These are phyloP conservation scores for Metschnikowia picachoensis DNA, from an alignment of 805 yeast species.

Conservation along the genomic window DNA sequence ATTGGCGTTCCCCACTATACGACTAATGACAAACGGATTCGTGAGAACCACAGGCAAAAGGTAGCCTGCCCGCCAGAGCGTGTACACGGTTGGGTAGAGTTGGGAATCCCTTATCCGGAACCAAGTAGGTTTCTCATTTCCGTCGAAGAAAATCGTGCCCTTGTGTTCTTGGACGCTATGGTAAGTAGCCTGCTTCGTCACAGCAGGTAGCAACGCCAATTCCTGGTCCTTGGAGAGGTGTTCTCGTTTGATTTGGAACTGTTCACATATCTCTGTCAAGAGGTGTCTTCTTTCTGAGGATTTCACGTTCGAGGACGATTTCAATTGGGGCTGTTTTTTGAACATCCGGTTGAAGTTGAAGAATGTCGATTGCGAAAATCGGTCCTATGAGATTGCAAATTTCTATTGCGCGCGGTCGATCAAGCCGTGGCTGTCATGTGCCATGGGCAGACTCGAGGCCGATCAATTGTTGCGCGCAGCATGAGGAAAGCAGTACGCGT, in stretches of 20 bases:
- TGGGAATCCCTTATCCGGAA: slow-evolving; percentile 55
- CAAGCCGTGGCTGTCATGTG: too few species aligned
- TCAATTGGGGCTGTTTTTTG: slow-evolving; percentile 41
- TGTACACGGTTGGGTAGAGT: slow-evolving; percentile 66
- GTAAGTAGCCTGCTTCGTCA: slow-evolving; percentile 61
- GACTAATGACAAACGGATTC: slow-evolving; percentile 67
- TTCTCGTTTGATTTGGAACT: slow-evolving; percentile 37
- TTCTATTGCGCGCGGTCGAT: not conserved
- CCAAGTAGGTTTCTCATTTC: slow-evolving; percentile 67
- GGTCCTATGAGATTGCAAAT: not conserved
- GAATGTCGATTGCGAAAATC: slow-evolving; percentile 2
- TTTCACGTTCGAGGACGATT: slow-evolving; percentile 75
- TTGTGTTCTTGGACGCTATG: slow-evolving; percentile 46
- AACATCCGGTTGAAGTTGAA: slow-evolving; percentile 17
- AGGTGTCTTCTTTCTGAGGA: slow-evolving; percentile 71
- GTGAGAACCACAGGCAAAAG: slow-evolving; percentile 68
- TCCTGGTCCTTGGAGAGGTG: slow-evolving; percentile 41
- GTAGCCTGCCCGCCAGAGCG: slow-evolving; percentile 66
- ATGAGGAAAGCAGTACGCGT: too few species aligned
- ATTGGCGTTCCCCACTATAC: slow-evolving; percentile 75
- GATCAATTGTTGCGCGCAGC: too few species aligned
- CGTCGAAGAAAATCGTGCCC: slow-evolving; percentile 66
- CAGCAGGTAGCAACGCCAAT: slow-evolving; percentile 44
- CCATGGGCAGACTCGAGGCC: too few species aligned
- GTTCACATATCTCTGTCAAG: slow-evolving; percentile 38